phyloP scores from a whole-genome alignment of 75 land plant species.

The Cunninghamia lanceolata region DNA sequence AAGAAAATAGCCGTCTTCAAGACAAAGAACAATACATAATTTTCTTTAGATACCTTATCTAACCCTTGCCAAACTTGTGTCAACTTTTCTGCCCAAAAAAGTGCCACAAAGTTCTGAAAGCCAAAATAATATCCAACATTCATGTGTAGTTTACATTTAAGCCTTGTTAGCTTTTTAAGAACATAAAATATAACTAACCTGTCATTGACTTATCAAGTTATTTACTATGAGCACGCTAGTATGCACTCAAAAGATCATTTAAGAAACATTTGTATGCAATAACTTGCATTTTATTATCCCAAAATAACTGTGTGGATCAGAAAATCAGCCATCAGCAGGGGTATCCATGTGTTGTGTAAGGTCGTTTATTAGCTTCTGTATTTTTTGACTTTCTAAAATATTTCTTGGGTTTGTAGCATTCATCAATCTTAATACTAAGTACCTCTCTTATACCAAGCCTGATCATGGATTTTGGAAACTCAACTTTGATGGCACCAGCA shows the following conservation, averaged over 20 bases:
- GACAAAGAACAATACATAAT: background rate
- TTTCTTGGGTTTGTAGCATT: background rate
- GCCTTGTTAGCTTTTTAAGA: background rate
- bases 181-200: background rate
- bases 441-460: background rate
- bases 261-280: background rate
- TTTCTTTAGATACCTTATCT: background rate
- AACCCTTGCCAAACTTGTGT: background rate
- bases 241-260: background rate
- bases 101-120: background rate
- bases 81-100: background rate
- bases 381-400: background rate
- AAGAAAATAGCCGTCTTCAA: background rate
- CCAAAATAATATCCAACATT: background rate
- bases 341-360: background rate
- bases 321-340: background rate
- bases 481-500: background rate
- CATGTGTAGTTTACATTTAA: background rate
- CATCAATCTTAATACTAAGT: background rate
- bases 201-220: background rate
- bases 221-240: background rate
- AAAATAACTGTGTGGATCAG: background rate
- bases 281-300: background rate
- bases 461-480: background rate
- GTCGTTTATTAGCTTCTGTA: background rate